Base-by-base conservation (phyloP, 176 grass and related monocot species). In the Panicum miliaceum region DNA sequence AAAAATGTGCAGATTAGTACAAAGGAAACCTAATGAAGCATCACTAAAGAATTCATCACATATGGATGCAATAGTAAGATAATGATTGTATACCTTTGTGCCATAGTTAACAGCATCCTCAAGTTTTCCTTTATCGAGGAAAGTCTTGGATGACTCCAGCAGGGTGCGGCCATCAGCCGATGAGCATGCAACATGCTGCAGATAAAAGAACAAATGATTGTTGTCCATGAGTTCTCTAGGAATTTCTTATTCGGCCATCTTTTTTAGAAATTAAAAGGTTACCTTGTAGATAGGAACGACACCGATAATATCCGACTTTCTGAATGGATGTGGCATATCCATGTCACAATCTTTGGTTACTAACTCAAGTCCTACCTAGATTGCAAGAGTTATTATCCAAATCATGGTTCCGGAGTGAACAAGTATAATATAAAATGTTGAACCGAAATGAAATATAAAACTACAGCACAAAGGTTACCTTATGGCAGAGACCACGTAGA, bases 61-160 rank as follows among this genome's bases (percentile, higher is more conserved):
- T 73, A 50, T 36, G 16, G 18, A 90, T 79, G 67, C 34, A 73
- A 73, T 23, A 65, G n/a, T 75, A 86, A 64, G 47, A 75, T 7
- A 62, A 73, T 10, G 41, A 83, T 46, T 68, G 35, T 20, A 58
- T 83, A 98, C 96, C 81, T 98, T 98, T 80, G 93, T 94, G 41
- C 96, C 96, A 40, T 94, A 86, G 56, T 79, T 98, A 76, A 98
- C 96, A 92, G 96, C 96, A 92, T 95, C 96, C 84, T 98, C 96
- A 81, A 98, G 88, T 80, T 98, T 98, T 27, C 96, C 96, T 88
- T 98, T 98, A 75, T 98, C 96, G 75, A 98, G 89, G 68, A 92
- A 98, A 57, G 93, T 98, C 76, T 98, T 98, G 29, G 96, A 98
- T 92, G 96, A 98, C 87, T 98, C 96, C 85, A 98, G 86, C 18